Conservation (phyloP, 2,329 filamentous ascomycete genomes). For the Madurella mycetomatis region DNA sequence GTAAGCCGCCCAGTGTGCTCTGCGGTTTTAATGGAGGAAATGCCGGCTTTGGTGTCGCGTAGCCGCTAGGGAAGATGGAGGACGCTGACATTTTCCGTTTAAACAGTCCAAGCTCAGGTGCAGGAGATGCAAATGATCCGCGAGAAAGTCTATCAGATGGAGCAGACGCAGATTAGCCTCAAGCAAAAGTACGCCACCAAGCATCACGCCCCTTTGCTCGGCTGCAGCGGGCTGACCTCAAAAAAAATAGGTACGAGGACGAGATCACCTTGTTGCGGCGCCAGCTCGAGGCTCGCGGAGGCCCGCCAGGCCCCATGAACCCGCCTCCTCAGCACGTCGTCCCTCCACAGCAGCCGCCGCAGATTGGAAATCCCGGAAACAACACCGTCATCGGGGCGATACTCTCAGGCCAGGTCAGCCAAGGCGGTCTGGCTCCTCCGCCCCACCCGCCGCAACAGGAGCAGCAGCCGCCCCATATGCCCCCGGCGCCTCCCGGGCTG, state of each 20-base stretch:
- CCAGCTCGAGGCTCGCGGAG: slow-evolving; percentile 70
- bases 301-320: slow-evolving; percentile 53
- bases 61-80: background rate
- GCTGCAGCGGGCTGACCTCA: slow-evolving; percentile 16
- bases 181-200: slow-evolving; percentile 74
- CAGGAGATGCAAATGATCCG: slow-evolving; percentile 93
- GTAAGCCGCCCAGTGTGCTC: slow-evolving; percentile 53
- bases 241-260: slow-evolving; percentile 73
- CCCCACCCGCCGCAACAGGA: slow-evolving; percentile 55
- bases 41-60: slow-evolving; percentile 6
- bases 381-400: slow-evolving; percentile 86
- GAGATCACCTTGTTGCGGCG: slow-evolving; percentile 81
- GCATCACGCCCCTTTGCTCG: background rate
- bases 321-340: slow-evolving; percentile 71
- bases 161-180: slow-evolving; percentile 80
- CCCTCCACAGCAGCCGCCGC: slow-evolving; percentile 78
- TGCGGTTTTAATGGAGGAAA: background rate
- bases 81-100: slow-evolving; percentile 11
- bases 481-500: slow-evolving; percentile 68
- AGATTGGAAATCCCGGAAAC: slow-evolving; percentile 76
- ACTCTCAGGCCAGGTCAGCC: slow-evolving; percentile 82
- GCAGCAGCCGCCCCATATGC: slow-evolving; percentile 53
- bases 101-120: slow-evolving; percentile 77
- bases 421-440: slow-evolving; percentile 79
- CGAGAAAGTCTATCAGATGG: slow-evolving; percentile 88